Evolutionary conservation across 179 eudicot species (phyloP).

Genomic region (Pouteria campechiana): DNA sequence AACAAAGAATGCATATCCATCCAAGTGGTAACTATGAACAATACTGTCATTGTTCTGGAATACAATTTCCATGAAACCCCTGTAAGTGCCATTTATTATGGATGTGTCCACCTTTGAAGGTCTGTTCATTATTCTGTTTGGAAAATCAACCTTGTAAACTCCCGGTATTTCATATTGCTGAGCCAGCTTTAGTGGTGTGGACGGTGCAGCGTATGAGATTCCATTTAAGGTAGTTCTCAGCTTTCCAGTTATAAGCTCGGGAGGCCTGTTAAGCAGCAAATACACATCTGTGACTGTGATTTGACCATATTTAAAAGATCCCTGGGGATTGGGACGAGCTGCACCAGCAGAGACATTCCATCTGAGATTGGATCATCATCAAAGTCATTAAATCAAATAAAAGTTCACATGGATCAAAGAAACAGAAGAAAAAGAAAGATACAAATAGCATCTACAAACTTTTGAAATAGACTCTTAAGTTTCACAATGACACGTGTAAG

Average conservation of each 20-base stretch:
- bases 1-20: conserved; percentile 90
- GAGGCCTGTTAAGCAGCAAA: conserved; percentile 66
- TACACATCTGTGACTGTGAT: conserved; percentile 86
- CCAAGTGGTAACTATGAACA: conserved; percentile 83
- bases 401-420: neutral
- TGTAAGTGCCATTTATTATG: conserved; percentile 73
- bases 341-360: conserved; percentile 93
- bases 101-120: conserved; percentile 78
- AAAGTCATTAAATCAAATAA: neutral
- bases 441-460: neutral
- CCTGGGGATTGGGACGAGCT: conserved; percentile 99
- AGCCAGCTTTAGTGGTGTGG: conserved; percentile 85
- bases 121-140: conserved; percentile 72
- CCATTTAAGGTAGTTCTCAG: conserved; percentile 81
- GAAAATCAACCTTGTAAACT: conserved; percentile 87
- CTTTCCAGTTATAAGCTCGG: conserved; percentile 70
- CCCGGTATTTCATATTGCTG: conserved; percentile 74
- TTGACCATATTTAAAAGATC: conserved; percentile 87
- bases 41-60: conserved; percentile 64
- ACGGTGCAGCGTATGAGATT: conserved; percentile 69
- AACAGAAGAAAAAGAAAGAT: neutral
- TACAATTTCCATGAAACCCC: conserved; percentile 88
- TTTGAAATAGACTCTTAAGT: conserved; percentile 5
- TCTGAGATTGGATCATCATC: conserved; percentile 24
- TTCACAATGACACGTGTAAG: neutral